Evolutionary conservation across 169 alveolate species (phyloP).

Genomic region (Plasmodium malariae): DNA sequence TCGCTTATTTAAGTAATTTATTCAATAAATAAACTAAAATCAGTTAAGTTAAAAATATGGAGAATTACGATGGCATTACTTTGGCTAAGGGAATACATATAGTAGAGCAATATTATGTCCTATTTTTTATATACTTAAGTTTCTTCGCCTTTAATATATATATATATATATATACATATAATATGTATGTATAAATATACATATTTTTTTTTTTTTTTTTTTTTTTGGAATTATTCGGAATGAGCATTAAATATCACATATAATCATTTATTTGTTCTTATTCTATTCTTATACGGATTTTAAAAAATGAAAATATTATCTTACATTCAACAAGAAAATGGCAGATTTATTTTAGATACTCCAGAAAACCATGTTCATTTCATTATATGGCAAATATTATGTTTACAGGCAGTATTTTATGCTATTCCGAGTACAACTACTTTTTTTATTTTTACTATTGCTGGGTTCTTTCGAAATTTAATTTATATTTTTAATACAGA

Average conservation of each 20-base stretch:
- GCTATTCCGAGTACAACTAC: conserved; percentile 8
- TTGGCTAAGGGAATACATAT: too few species aligned
- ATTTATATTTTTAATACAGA: conserved; percentile 13
- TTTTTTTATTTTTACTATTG: conserved; percentile 6
- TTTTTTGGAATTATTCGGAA: neutral
- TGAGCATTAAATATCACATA: neutral
- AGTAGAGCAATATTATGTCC: too few species aligned
- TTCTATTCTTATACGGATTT: neutral
- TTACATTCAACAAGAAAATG: neutral
- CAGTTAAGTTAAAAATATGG: too few species aligned
- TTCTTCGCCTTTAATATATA: too few species aligned
- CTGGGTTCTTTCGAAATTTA: conserved; percentile 14
- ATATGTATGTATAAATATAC: too few species aligned
- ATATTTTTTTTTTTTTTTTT: too few species aligned
- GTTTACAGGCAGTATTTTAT: conserved; percentile 29
- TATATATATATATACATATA: too few species aligned
- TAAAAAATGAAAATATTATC: conserved; percentile 5
- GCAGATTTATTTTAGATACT: neutral
- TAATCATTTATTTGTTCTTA: neutral
- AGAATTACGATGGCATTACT: too few species aligned
- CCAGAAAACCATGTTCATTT: conserved; percentile 5
- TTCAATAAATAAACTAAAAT: too few species aligned
- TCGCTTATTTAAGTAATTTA: too few species aligned
- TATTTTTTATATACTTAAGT: too few species aligned
- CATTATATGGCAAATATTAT: conserved; percentile 31